Conservation (phyloP, 805 yeast genomes). For the Kodamaea hsintzibuensis region DNA sequence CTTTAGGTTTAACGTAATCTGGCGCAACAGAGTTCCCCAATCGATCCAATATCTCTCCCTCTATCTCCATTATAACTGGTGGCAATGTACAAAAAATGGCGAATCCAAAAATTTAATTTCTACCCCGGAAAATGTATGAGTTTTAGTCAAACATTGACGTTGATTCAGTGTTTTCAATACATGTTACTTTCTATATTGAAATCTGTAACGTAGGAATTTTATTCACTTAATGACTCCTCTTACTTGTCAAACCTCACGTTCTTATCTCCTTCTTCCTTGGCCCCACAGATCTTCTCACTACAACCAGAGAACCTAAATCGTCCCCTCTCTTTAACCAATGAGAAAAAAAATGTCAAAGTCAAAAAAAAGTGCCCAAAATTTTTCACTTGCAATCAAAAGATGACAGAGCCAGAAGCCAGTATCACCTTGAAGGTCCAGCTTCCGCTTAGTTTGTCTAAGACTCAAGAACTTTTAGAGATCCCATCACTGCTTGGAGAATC, state of each 20-base stretch:
- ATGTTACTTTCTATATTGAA: too few species aligned
- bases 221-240: background rate
- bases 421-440: conserved; percentile 24
- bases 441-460: conserved; percentile 20
- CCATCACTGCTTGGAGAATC: conserved; percentile 45
- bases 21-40: conserved; percentile 22
- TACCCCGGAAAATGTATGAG: background rate
- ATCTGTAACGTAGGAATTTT: background rate
- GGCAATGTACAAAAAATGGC: background rate
- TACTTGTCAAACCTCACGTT: background rate
- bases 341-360: background rate
- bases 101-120: background rate
- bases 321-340: background rate
- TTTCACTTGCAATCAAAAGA: conserved; percentile 6
- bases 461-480: conserved; percentile 25
- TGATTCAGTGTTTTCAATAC: too few species aligned
- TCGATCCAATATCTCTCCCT: conserved; percentile 10
- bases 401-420: conserved; percentile 7
- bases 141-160: background rate
- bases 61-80: background rate
- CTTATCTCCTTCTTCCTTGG: background rate
- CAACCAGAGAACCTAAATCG: too few species aligned
- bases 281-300: background rate
- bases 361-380: conserved; percentile 12
- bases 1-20: background rate